Percentiles rank a stretch among this genome's conserved stretches.
phyloP scores from a whole-genome alignment of 1,139 yeast genomes.

The Kodamaea derodonti region DNA sequence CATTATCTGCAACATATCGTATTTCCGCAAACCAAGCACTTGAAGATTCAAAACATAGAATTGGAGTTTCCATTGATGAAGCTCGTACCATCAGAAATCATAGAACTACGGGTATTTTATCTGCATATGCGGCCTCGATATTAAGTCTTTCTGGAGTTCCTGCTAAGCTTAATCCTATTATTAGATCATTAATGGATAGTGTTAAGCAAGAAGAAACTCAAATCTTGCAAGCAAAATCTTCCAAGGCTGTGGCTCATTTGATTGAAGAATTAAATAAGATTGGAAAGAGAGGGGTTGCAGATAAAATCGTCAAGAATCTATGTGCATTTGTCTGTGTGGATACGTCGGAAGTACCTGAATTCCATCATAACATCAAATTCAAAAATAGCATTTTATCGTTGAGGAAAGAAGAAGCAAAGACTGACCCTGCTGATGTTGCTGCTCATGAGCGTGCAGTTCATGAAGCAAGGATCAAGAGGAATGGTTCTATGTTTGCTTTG shows the following conservation, averaged over 20 bases:
- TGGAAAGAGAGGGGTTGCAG: slow-evolving; percentile 71
- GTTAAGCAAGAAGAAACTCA: slow-evolving; percentile 70
- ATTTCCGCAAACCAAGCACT: slow-evolving; percentile 70
- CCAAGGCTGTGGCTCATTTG: slow-evolving; percentile 63
- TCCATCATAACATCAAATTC: slow-evolving; percentile 59
- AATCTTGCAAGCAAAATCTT: slow-evolving; percentile 67
- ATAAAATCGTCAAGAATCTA: slow-evolving; percentile 82
- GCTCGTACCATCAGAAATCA: slow-evolving; percentile 53
- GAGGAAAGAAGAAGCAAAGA: slow-evolving; percentile 71
- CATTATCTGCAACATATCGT: slow-evolving; percentile 68
- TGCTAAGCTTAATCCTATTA: slow-evolving; percentile 80
- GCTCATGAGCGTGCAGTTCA: slow-evolving; percentile 62
- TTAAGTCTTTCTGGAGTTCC: slow-evolving; percentile 67
- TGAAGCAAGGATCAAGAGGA: slow-evolving; percentile 74
- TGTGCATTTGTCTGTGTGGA: slow-evolving; percentile 95
- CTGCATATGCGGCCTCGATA: slow-evolving; percentile 75
- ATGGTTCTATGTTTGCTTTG: slow-evolving; percentile 76
- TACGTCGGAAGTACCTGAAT: slow-evolving; percentile 94
- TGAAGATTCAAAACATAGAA: slow-evolving; percentile 74
- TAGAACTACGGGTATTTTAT: slow-evolving; percentile 61
- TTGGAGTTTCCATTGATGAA: slow-evolving; percentile 63
- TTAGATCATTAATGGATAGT: slow-evolving; percentile 90
- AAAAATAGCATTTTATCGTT: slow-evolving; percentile 66
- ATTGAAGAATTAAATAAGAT: slow-evolving; percentile 52
- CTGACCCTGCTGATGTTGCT: slow-evolving; percentile 65